Percentiles rank a stretch among this genome's conserved stretches.
phyloP scores from a whole-genome alignment of 2,329 filamentous ascomycete species.

The Aspergillus pseudoviridinutans region DNA sequence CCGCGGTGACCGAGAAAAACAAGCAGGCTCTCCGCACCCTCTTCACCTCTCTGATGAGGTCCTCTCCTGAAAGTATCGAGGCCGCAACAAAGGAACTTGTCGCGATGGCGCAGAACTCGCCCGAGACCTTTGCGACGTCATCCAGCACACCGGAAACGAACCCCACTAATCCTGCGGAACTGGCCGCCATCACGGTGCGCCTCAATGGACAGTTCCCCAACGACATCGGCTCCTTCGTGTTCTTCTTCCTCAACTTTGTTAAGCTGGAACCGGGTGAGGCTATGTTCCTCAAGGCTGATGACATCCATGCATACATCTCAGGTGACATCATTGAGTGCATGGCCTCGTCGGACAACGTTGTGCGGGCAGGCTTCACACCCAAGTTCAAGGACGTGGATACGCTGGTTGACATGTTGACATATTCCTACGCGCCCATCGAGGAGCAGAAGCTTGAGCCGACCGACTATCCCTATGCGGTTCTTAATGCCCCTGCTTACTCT shows the following conservation, averaged over 20 bases:
- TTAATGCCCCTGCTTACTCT: conserved; percentile 78
- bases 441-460: conserved; percentile 88
- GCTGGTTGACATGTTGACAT: conserved; percentile 86
- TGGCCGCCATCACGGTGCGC: conserved; percentile 72
- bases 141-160: conserved; percentile 31
- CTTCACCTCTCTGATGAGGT: conserved; percentile 79
- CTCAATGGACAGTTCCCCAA: conserved; percentile 79
- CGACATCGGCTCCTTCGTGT: conserved; percentile 89
- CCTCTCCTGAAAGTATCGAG: conserved; percentile 62
- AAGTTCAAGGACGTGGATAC: conserved; percentile 97
- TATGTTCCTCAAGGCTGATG: conserved; percentile 92
- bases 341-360: conserved; percentile 98
- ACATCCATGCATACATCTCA: conserved; percentile 83
- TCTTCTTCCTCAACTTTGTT: conserved; percentile 97
- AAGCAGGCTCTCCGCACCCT: conserved; percentile 72
- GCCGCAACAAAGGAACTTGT: conserved; percentile 66
- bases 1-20: conserved; percentile 54
- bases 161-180: conserved; percentile 48
- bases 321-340: conserved; percentile 97
- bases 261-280: conserved; percentile 84
- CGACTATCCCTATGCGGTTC: conserved; percentile 79
- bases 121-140: conserved; percentile 65
- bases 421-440: conserved; percentile 88
- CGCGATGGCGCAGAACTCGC: conserved; percentile 63
- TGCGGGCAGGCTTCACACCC: conserved; percentile 93